These are phyloP conservation scores for Aureobasidium mangrovei DNA, from an alignment of 2,329 filamentous ascomycete genomes.

Conservation along the genomic window DNA sequence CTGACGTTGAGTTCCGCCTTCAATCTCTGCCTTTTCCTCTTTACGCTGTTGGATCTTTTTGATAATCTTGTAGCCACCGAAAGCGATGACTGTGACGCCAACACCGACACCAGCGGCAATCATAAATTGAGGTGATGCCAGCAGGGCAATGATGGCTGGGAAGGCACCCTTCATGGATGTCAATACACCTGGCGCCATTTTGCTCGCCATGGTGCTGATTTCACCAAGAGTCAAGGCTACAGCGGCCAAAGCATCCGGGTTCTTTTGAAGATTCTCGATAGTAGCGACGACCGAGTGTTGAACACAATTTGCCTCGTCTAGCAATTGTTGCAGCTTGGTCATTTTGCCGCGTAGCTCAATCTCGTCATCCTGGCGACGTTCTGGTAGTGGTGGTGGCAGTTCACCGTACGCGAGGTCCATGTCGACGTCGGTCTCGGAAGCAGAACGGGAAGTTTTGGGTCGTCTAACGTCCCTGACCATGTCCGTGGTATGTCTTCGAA, in stretches of 20 bases:
- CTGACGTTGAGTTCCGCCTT: slow-evolving; percentile 18
- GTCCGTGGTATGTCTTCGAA: slow-evolving; percentile 34
- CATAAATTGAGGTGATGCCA: slow-evolving; percentile 86
- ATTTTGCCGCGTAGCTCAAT: slow-evolving; percentile 60
- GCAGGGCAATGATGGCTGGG: slow-evolving; percentile 75
- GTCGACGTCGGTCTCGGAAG: slow-evolving; percentile 54
- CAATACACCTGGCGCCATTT: slow-evolving; percentile 77
- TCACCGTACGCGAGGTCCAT: slow-evolving; percentile 90
- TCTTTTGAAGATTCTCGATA: slow-evolving; percentile 71
- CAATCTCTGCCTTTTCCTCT: slow-evolving; percentile 23
- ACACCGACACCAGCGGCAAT: slow-evolving; percentile 84
- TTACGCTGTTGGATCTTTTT: slow-evolving; percentile 60
- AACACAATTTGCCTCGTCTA: slow-evolving; percentile 81
- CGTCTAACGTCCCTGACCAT: background rate
- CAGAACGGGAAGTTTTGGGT: slow-evolving; percentile 24
- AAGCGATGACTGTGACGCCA: slow-evolving; percentile 89
- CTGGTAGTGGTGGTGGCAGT: slow-evolving; percentile 59
- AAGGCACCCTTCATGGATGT: slow-evolving; percentile 68
- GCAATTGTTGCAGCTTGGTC: slow-evolving; percentile 61
- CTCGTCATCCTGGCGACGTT: slow-evolving; percentile 37
- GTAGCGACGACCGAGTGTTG: slow-evolving; percentile 76
- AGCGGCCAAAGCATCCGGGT: slow-evolving; percentile 84
- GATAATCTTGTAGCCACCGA: slow-evolving; percentile 95
- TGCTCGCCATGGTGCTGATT: slow-evolving; percentile 70
- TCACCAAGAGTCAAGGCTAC: slow-evolving; percentile 89